Percentiles rank a stretch among this genome's conserved stretches.
phyloP scores from a whole-genome alignment of 2,329 filamentous ascomycete genomes.

The Pestalotiopsis sp. region DNA sequence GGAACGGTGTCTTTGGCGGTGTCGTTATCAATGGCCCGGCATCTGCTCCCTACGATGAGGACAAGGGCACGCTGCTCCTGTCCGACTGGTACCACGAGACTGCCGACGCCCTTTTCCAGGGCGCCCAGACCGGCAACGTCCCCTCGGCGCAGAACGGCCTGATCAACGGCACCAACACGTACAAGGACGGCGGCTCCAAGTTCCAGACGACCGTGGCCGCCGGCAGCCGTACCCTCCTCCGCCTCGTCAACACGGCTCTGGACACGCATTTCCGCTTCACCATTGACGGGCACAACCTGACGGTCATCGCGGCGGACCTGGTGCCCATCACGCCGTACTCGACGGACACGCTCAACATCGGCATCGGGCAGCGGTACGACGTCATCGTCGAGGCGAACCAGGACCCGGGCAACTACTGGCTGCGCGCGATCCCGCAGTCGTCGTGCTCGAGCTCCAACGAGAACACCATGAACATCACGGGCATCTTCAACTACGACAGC shows the following conservation, averaged over 20 bases:
- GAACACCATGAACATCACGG: constrained; percentile 6
- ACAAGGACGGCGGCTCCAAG: constrained; percentile 32
- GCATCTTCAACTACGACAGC: constrained; percentile 39
- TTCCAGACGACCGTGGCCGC: constrained; percentile 37
- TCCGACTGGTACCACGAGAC: constrained; percentile 58
- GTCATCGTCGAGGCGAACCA: constrained; percentile 14
- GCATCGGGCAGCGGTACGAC: constrained; percentile 37
- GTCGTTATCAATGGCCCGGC: constrained; percentile 65
- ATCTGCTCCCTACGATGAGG: constrained; percentile 60
- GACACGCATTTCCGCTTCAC: constrained; percentile 42
- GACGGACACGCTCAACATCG: constrained; percentile 42
- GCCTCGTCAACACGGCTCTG: constrained; percentile 43
- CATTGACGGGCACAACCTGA: constrained; percentile 53
- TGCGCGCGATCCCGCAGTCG: constrained; percentile 40
- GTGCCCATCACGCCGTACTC: constrained; percentile 54
- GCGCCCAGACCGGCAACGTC: constrained; percentile 30
- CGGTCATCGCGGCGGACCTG: constrained; percentile 54
- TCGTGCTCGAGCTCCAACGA: constrained; percentile 32
- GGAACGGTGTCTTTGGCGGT: constrained; percentile 58
- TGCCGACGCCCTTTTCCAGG: constrained; percentile 35
- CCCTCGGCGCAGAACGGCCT: constrained; percentile 43
- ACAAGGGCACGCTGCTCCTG: constrained; percentile 59
- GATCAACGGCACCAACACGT: constrained; percentile 35
- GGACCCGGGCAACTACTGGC: constrained; percentile 40
- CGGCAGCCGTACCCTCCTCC: constrained; percentile 44